Conservation (phyloP, 768 basidiomycete genomes). For the Leccinum disarticulatum region DNA sequence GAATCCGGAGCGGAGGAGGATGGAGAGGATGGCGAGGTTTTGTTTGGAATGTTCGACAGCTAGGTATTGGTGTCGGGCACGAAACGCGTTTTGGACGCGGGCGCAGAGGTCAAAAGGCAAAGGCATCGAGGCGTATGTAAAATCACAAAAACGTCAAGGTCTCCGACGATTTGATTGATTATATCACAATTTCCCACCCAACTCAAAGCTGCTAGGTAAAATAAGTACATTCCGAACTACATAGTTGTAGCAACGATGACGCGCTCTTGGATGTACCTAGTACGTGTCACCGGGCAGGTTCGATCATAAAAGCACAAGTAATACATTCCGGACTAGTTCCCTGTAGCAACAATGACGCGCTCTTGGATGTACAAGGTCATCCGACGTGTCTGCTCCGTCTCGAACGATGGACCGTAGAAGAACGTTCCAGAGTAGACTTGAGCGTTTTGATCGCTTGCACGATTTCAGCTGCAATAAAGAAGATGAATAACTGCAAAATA, state of each 20-base stretch:
- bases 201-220: too few relatives aligned
- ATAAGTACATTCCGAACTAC: too few relatives aligned
- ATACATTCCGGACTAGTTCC: too few relatives aligned
- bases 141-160: too few relatives aligned
- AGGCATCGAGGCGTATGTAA: constrained; percentile 34
- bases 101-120: constrained; percentile 87
- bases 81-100: constrained; percentile 90
- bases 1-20: constrained; percentile 90
- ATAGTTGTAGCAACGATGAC: too few relatives aligned
- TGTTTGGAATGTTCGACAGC: constrained; percentile 82
- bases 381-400: constrained; percentile 61
- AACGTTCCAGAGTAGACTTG: constrained; percentile 62
- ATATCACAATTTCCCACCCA: constrained; percentile 8
- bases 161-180: constrained; percentile 4
- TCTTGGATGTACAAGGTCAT: constrained; percentile 23
- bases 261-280: too few relatives aligned
- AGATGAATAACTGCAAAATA: background rate
- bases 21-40: constrained; percentile 88
- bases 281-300: too few relatives aligned
- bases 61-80: constrained; percentile 76
- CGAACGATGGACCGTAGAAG: constrained; percentile 59
- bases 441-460: constrained; percentile 69
- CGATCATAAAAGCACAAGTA: too few relatives aligned
- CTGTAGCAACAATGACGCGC: too few relatives aligned
- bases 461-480: constrained; percentile 69